Conservation (phyloP, 179 eudicot species). For the Beta macrorhiza region DNA sequence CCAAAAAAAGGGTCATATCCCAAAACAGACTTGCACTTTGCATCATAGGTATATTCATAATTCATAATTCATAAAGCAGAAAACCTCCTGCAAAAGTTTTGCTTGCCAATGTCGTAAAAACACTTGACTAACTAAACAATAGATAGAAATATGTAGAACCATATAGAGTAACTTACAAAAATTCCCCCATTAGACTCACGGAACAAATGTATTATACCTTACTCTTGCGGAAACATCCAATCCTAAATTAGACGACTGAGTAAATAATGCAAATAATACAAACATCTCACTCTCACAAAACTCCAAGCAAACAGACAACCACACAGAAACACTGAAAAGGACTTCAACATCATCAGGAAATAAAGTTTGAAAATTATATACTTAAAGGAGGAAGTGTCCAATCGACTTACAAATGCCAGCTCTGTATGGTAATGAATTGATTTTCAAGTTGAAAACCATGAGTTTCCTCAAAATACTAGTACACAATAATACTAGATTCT, state of each 20-base stretch:
- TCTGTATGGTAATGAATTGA: slow-evolving; percentile 37
- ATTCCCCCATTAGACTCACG: no score
- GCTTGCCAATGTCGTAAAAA: neutral
- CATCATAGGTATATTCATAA: neutral
- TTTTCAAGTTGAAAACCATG: slow-evolving; percentile 41
- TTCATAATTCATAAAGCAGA: neutral
- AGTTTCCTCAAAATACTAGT: slow-evolving; percentile 31
- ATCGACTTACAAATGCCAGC: slow-evolving; percentile 37
- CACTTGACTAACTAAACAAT: no score
- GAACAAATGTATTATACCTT: neutral
- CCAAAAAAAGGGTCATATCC: neutral
- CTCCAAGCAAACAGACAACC: neutral
- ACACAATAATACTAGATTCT: slow-evolving; percentile 30
- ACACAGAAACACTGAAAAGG: neutral
- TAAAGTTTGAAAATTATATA: slow-evolving; percentile 27
- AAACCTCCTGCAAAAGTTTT: neutral
- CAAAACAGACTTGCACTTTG: neutral
- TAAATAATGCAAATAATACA: slow-evolving; percentile 2
- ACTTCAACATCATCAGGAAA: slow-evolving; percentile 14
- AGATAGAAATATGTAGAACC: no score
- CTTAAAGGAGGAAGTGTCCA: slow-evolving; percentile 25
- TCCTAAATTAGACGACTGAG: neutral
- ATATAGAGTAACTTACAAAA: no score
- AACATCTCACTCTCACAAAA: neutral
- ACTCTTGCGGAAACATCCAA: slow-evolving; percentile 6